Percentiles rank a stretch among this genome's conserved stretches.
These are phyloP conservation scores for Acanthamoeba comandoni DNA, from an alignment of 208 protist species.

Conservation along the genomic window DNA sequence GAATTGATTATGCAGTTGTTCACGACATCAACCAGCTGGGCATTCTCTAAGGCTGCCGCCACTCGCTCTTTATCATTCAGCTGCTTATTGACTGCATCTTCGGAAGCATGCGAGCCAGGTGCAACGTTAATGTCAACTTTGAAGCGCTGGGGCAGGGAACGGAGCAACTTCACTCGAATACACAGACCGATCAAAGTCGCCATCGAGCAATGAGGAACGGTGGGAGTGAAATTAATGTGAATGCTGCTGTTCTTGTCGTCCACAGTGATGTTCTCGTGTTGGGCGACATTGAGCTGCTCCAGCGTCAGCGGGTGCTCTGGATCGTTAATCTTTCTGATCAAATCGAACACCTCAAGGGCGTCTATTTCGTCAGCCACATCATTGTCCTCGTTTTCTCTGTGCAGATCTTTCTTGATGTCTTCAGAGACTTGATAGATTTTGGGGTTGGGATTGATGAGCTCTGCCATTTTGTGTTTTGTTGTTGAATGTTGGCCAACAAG, in stretches of 20 bases:
- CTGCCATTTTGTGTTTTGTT: not conserved
- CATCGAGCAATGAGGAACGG: slow-evolving; percentile 98
- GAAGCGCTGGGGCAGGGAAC: slow-evolving; percentile 93
- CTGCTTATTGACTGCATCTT: slow-evolving; percentile 98
- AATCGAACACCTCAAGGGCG: slow-evolving; percentile 94
- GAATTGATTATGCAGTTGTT: slow-evolving; percentile 77
- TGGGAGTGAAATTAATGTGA: slow-evolving; percentile 96
- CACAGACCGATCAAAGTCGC: slow-evolving; percentile 97
- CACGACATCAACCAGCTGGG: slow-evolving; percentile 89
- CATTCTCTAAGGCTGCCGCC: slow-evolving; percentile 97
- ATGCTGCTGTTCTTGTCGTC: slow-evolving; percentile 89
- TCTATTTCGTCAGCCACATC: slow-evolving; percentile 89
- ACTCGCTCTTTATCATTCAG: slow-evolving; percentile 99
- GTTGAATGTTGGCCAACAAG: not conserved
- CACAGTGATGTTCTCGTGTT: slow-evolving; percentile 92
- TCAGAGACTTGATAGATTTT: slow-evolving; percentile 19
- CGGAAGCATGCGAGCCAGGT: slow-evolving; percentile 94
- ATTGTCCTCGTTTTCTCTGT: slow-evolving; percentile 66
- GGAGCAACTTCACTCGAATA: slow-evolving; percentile 95
- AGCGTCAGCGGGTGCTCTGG: slow-evolving; percentile 98
- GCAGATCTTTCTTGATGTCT: not conserved
- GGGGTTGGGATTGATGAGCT: slow-evolving; percentile 47
- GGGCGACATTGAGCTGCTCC: slow-evolving; percentile 96
- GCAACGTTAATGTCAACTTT: slow-evolving; percentile 94
- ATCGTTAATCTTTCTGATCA: slow-evolving; percentile 96